Evolutionary conservation across 169 alveolate genomes (phyloP), one percentile per base, ranked within the genome.

Genomic region (Plasmodium vivax): DNA sequence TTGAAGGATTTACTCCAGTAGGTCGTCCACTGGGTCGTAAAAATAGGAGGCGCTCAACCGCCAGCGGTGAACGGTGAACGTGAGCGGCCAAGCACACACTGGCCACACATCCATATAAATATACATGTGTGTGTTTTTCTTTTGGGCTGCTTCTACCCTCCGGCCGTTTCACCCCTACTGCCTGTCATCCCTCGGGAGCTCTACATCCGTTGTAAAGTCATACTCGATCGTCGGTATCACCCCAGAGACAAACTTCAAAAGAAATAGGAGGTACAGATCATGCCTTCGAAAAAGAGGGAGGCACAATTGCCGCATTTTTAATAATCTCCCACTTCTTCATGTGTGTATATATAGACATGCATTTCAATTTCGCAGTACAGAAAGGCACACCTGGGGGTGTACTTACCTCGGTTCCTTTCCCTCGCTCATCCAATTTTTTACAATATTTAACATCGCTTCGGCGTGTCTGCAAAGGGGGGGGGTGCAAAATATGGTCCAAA

Each of bases 181-280:
- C 51, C 36, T 80, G 19, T 68, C 38, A 79, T 54, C 82, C 83
- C 82, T 90, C 27, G 94, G 92, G n/a, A 90, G 30, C 82, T 95
- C 96, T 30, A 95, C 72, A 82, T 97, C 98, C 47, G 96, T 91
- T 30, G 98, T 97, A 54, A 96, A 96, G 56, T 97, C 98, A 58
- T 97, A 96, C 82, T 97, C 98, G 34, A 97, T 97, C 4, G 98
- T 96, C n/a, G 98, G 98, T 68, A 97, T 97, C 27, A 97, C 98
- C 8, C 97, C 95, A 5, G 98, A 95, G 27, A 97, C 88, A 87
- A 97, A 97, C 92, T 97, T 97, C 94, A 97, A 87, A 83, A 97
- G 94, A 27, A 97, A 95, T 43, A 97, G 95, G 68, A 97, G 58
- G 14, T 97, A 93, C 34, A 96, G 73, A 80, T 90, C 94, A 62